Evolutionary conservation across 495 filamentous ascomycete species (phyloP).

Genomic region (Arthonia radiata): DNA sequence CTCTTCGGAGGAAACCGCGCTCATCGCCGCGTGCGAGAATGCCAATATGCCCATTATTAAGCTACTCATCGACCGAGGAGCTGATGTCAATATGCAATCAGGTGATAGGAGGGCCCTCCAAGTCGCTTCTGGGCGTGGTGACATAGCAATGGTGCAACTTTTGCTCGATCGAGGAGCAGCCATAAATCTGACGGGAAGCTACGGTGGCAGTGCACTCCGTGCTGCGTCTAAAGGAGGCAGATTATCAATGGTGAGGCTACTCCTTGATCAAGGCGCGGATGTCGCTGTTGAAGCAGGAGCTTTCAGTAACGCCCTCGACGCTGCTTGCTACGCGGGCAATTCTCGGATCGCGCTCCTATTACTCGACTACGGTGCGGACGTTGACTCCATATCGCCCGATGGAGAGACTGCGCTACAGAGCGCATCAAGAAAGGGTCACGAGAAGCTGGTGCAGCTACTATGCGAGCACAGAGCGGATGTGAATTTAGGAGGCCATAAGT

Average conservation of each 20-base stretch:
- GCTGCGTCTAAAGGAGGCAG: conserved; percentile 5
- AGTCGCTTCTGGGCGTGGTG: conserved; percentile 5
- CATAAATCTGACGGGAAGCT: conserved; percentile 4
- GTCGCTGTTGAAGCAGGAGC: conserved; percentile 1
- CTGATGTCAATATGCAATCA: conserved; percentile 2
- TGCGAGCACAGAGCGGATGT: conserved; percentile 8
- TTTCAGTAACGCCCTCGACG: conserved; percentile 3
- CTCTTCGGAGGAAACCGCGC: conserved; percentile 2
- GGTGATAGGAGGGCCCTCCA: conserved; percentile 3
- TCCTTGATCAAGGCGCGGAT: conserved; percentile 3
- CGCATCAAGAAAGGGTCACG: conserved; percentile 7
- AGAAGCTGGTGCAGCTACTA: conserved; percentile 7
- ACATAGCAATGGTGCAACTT: conserved; percentile 8
- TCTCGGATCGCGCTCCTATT: too few relatives aligned
- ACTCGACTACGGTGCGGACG: too few relatives aligned
- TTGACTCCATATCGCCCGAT: too few relatives aligned
- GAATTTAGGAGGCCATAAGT: conserved; percentile 6
- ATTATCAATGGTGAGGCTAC: conserved; percentile 2
- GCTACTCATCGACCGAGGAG: conserved; percentile 3
- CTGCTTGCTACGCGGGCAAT: too few relatives aligned
- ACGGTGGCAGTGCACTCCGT: conserved; percentile 2
- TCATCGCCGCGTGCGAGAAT: conserved; percentile 2
- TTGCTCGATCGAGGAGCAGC: conserved; percentile 13
- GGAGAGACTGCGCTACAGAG: conserved; percentile 7
- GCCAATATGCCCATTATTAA: conserved; percentile 3